Evolutionary conservation across 345 rosid genomes (phyloP).

Genomic region (Citrus glauca): DNA sequence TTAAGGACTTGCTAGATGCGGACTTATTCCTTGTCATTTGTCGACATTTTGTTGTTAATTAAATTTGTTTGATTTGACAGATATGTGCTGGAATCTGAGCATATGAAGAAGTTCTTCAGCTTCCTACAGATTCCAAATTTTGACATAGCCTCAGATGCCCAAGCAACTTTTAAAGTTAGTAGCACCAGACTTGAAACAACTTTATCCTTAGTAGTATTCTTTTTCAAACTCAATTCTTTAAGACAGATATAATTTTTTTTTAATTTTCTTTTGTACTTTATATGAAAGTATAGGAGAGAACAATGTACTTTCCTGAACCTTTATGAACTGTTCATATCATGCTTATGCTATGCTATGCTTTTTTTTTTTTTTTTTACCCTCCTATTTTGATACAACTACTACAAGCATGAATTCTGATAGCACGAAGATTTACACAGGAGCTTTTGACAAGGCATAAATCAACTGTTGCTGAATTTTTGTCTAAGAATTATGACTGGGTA

Average conservation of each 20-base stretch:
- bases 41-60: neutral
- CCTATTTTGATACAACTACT: neutral
- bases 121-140: slow-evolving; percentile 46
- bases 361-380: neutral
- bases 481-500: slow-evolving; percentile 45
- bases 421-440: slow-evolving; percentile 27
- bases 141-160: slow-evolving; percentile 47
- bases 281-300: neutral
- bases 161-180: slow-evolving; percentile 47
- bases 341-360: neutral
- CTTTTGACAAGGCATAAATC: slow-evolving; percentile 51
- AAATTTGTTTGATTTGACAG: slow-evolving; percentile 23
- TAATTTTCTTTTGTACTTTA: neutral
- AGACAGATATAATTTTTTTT: neutral
- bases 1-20: neutral
- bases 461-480: slow-evolving; percentile 43
- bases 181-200: neutral
- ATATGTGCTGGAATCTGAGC: slow-evolving; percentile 38
- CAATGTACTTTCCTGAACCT: neutral
- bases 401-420: slow-evolving; percentile 7
- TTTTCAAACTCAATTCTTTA: neutral
- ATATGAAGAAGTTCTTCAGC: slow-evolving; percentile 38
- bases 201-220: neutral
- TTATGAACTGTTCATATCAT: neutral
- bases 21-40: neutral